Base-by-base conservation (phyloP, 1,284 basidiomycete genomes). In the Pterulicium gracile region DNA sequence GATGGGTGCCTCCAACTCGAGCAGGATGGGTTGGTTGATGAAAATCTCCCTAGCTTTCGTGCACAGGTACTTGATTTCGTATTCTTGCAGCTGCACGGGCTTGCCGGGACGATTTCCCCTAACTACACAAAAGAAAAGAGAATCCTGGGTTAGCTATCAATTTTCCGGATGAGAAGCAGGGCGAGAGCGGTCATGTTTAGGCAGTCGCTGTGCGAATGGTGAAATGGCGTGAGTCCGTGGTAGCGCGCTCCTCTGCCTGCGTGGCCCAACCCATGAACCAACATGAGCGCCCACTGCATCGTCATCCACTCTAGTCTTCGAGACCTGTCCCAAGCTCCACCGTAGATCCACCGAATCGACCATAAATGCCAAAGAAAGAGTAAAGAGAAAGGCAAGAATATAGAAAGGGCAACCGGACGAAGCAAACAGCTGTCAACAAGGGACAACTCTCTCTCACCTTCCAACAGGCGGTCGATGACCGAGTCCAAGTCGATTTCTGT, bases 401-500 rank as follows among this genome's bases (percentile, higher is more conserved):
- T 18, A 39, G 36, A 39, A 7, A 39, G 36, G 15, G 36, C 36
- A 50, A 51, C 53, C 42, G 20, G 14, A 43, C 19, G 19, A 17
- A 4, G 19, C n/a, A 47, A 48, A 55, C 47, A 40, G 49, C 56
- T 54, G 43, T n/a, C 55, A 41, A 58, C 49, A 52, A 54, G 57
- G 48, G 64, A 64, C 63, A 68, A 69, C 88, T n/a, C n/a, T n/a
- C n/a, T n/a, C n/a, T 72, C 72, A 93, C 93, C 93, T 82, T 96
- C 93, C 55, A 96, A 74, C 55, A 96, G 75, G 53, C 92, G 79
- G 81, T 96, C 93, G 63, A 97, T 96, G 73, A 96, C 90, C 66
- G 91, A 94, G 74, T 97, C 93, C 55, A 97, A 79, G 77, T 96
- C 93, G 68, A 96, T 93, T 66, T 95, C 92, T 60, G 82, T 82